Percentiles rank a stretch among this genome's conserved stretches.
Conservation (phyloP, 2,329 filamentous ascomycete genomes). For the Aspergillus aculeatinus region DNA sequence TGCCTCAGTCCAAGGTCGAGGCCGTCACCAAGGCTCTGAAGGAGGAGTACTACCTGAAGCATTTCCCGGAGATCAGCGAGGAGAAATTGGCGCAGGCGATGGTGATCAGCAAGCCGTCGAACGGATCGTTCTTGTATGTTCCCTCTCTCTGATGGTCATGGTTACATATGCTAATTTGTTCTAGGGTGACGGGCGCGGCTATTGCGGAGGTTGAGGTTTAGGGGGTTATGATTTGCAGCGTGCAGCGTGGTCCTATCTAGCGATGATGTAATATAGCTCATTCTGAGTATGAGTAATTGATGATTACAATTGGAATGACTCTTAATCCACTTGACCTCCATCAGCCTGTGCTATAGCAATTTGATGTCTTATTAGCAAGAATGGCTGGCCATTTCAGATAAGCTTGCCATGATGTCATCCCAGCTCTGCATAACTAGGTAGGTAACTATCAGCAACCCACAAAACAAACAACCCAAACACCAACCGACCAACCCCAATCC, state of each 20-base stretch:
- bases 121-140: conserved; percentile 45
- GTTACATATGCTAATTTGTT: conserved; percentile 15
- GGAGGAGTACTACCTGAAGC: conserved; percentile 76
- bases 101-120: conserved; percentile 77
- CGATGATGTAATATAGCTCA: not conserved
- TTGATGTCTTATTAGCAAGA: too few species aligned
- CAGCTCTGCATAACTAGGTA: too few species aligned
- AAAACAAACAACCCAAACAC: too few species aligned
- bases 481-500: too few species aligned
- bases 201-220: conserved; percentile 35
- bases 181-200: conserved; percentile 39
- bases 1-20: conserved; percentile 78
- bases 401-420: too few species aligned
- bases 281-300: not conserved
- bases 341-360: too few species aligned
- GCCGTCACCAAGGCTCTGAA: conserved; percentile 75
- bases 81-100: conserved; percentile 78
- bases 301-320: too few species aligned
- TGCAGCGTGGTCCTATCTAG: conserved; percentile 2
- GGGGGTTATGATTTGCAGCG: conserved; percentile 2
- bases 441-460: too few species aligned
- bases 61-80: conserved; percentile 64
- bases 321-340: too few species aligned
- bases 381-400: too few species aligned
- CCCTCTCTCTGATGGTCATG: not conserved